A percentile compares a stretch with the other conserved stretches of the same genome.
These are phyloP conservation scores for Sordaria brevicollis DNA, from an alignment of 495 filamentous ascomycete species.

Conservation along the genomic window DNA sequence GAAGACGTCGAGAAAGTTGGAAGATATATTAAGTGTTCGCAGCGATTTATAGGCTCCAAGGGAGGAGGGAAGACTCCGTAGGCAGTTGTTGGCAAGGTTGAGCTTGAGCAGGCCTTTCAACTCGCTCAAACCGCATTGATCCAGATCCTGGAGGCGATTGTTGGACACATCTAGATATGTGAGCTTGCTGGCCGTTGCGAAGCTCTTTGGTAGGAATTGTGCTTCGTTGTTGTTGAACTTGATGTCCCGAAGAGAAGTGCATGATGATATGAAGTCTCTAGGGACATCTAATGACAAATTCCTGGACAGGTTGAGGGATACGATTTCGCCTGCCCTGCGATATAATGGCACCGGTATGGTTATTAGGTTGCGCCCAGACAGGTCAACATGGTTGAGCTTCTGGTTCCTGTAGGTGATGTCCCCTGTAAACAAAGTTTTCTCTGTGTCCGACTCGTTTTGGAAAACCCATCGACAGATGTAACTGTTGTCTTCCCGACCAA, in stretches of 20 bases:
- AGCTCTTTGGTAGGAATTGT: conserved; percentile 71
- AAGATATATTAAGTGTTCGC: conserved; percentile 79
- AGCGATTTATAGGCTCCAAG: conserved; percentile 70
- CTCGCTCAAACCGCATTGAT: conserved; percentile 62
- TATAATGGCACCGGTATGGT: conserved; percentile 94
- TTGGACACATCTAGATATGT: conserved; percentile 92
- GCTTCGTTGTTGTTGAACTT: conserved; percentile 90
- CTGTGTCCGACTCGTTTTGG: conserved; percentile 71
- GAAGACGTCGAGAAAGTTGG: conserved; percentile 79
- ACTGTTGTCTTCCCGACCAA: conserved; percentile 96
- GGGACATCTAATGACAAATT: conserved; percentile 91
- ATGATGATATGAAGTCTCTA: conserved; percentile 92
- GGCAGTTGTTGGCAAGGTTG: conserved; percentile 84
- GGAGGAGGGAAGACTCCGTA: conserved; percentile 64
- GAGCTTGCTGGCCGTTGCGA: conserved; percentile 69
- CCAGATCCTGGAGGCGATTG: conserved; percentile 78
- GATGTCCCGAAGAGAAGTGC: conserved; percentile 84
- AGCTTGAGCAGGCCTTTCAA: conserved; percentile 69
- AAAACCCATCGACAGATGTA: conserved; percentile 95
- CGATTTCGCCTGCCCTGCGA: conserved; percentile 83
- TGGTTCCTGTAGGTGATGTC: conserved; percentile 77
- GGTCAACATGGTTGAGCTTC: conserved; percentile 88
- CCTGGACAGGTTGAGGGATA: conserved; percentile 82
- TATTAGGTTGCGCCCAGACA: conserved; percentile 81
- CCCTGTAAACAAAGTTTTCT: conserved; percentile 33